A percentile compares a stretch with the other conserved stretches of the same genome.
phyloP scores from a whole-genome alignment of 768 basidiomycete species.

The Dentipellis sp. region DNA sequence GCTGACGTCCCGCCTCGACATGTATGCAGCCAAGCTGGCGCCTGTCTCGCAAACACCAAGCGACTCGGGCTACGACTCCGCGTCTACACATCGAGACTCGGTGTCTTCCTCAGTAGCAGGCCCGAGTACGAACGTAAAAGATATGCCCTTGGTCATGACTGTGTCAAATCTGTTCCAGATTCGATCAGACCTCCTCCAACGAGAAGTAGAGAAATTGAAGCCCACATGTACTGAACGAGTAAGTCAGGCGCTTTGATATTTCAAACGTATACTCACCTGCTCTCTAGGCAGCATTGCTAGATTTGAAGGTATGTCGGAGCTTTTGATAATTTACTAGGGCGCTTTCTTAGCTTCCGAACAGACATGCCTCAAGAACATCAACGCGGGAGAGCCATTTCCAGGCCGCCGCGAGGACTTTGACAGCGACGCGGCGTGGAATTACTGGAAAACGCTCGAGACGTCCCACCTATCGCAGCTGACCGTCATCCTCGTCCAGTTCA shows the following conservation, averaged over 20 bases:
- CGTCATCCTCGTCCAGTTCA: conserved; percentile 75
- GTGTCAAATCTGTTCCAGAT: conserved; percentile 71
- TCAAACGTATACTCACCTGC: conserved; percentile 1
- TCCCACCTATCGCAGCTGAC: conserved; percentile 82
- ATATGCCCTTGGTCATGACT: conserved; percentile 70
- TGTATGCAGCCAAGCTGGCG: conserved; percentile 74
- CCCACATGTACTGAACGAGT: conserved; percentile 73
- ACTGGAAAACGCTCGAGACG: conserved; percentile 78
- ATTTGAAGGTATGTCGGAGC: conserved; percentile 59
- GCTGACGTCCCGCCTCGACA: conserved; percentile 70
- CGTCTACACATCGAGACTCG: conserved; percentile 52
- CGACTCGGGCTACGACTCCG: conserved; percentile 61
- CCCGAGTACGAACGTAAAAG: conserved; percentile 39
- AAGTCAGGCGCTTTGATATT: conserved; percentile 6
- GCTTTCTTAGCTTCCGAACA: conserved; percentile 20
- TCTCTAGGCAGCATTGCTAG: conserved; percentile 67
- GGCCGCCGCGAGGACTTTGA: conserved; percentile 84
- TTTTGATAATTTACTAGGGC: no score
- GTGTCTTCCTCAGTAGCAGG: conserved; percentile 26
- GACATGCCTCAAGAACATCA: conserved; percentile 90
- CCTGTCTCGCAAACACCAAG: conserved; percentile 42
- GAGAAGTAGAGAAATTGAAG: conserved; percentile 61
- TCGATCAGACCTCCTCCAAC: conserved; percentile 54
- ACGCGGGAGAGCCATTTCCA: conserved; percentile 74
- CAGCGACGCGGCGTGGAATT: conserved; percentile 70